Conservation (phyloP, 768 basidiomycete genomes). For the Tephrocybe sp. region DNA sequence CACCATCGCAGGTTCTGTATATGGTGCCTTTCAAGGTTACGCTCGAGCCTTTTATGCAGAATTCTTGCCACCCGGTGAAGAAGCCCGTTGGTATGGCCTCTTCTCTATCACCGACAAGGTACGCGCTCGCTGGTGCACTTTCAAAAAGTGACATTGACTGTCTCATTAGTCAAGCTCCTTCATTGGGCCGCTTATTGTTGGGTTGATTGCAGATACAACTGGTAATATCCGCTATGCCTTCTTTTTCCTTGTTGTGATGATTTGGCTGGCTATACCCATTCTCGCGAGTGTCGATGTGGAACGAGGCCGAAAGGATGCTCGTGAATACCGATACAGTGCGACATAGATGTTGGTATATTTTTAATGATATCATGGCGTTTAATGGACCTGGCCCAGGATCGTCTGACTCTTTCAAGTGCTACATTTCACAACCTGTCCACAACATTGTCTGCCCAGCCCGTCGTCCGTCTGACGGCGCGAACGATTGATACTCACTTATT, state of each 20-base stretch:
- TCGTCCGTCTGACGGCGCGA: too few relatives aligned
- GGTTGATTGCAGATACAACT: slow-evolving; percentile 82
- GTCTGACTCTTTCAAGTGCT: too few relatives aligned
- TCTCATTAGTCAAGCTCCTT: slow-evolving; percentile 79
- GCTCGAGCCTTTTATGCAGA: slow-evolving; percentile 86
- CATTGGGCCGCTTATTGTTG: slow-evolving; percentile 87
- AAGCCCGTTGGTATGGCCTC: slow-evolving; percentile 86
- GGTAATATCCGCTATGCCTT: slow-evolving; percentile 93
- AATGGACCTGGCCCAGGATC: too few relatives aligned
- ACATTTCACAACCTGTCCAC: too few relatives aligned
- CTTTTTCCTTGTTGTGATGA: slow-evolving; percentile 82
- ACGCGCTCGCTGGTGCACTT: slow-evolving; percentile 13
- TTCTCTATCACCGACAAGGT: slow-evolving; percentile 93
- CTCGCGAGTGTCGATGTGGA: slow-evolving; percentile 71
- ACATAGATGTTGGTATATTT: neutral
- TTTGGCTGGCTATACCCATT: slow-evolving; percentile 79
- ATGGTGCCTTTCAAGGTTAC: slow-evolving; percentile 91
- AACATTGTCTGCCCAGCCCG: too few relatives aligned
- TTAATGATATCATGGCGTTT: too few relatives aligned
- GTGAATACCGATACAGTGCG: slow-evolving; percentile 33
- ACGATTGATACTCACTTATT: too few relatives aligned
- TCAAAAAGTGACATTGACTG: slow-evolving; percentile 10
- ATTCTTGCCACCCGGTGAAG: slow-evolving; percentile 83
- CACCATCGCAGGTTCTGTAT: slow-evolving; percentile 53
- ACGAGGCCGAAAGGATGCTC: slow-evolving; percentile 54